phyloP scores from a whole-genome alignment of 495 filamentous ascomycete species.

The Neurospora intermedia region DNA sequence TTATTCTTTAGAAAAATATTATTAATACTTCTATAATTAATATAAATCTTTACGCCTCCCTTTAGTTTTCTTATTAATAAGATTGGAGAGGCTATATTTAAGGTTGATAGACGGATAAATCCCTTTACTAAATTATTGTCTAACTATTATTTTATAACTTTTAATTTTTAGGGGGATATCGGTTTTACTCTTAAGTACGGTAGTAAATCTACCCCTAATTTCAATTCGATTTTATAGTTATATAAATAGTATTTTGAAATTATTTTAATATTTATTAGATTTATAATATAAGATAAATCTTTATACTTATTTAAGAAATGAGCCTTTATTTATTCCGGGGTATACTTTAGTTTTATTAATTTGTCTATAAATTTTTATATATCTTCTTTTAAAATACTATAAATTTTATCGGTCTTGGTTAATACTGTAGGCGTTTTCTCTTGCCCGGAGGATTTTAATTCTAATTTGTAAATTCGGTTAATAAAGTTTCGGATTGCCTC shows the following conservation, averaged over 20 bases:
- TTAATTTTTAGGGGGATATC: not conserved
- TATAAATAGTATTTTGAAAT: not conserved
- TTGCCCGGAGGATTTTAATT: too few relatives aligned
- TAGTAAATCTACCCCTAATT: not conserved
- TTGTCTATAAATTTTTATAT: not conserved
- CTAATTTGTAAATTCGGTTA: too few relatives aligned
- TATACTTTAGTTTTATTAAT: not conserved
- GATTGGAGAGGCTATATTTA: not conserved
- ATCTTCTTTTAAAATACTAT: not conserved
- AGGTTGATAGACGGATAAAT: not conserved
- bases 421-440: too few relatives aligned
- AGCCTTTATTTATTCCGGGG: not conserved
- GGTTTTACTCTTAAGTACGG: not conserved
- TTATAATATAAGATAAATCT: accelerated
- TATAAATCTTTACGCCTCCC: not conserved
- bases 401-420: not conserved
- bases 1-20: not conserved
- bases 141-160: not conserved
- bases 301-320: not conserved
- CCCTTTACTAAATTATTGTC: not conserved
- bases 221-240: not conserved
- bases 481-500: too few relatives aligned
- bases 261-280: not conserved
- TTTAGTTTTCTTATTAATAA: not conserved
- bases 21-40: not conserved